Base-by-base conservation (phyloP, 345 rosid genomes). In the Populus nigra region DNA sequence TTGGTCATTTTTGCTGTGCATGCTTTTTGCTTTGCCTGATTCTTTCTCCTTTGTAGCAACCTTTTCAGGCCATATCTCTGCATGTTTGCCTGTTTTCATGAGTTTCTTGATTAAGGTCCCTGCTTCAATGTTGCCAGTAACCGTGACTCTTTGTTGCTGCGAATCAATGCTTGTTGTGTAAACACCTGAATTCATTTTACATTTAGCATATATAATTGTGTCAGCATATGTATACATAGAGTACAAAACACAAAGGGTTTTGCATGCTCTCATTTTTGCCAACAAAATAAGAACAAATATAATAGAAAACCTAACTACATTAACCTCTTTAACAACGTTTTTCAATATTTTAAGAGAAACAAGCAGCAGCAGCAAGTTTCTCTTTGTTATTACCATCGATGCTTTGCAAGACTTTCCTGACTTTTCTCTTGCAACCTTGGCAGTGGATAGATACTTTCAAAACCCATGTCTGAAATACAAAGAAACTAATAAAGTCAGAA, bases 391-490 rank as follows among this genome's bases (percentile, higher is more conserved):
- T 67, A 81, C 84, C 84, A 45, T 81, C 70, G 33, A 73, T 81
- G 62, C 53, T 33, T 68, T 31, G 80, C 3, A 81, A 73, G 35
- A 81, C 77, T 73, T 81, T 81, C 80, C 73, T 66, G 69, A 81
- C 80, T 65, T 77, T 72, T 73, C 73, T 76, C 79, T 68, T 72
- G 80, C 84, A 81, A 76, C 84, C 84, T 81, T 73, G 80, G 80
- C 80, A 81, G 80, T 76, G 84, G 61, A 81, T 77, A 47, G 80
- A 81, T 5, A 81, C 83, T 57, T 73, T 81, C 41, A 81, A 36
- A 39, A 76, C 73, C 77, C 80, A 81, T 73, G 80, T 81, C 84
- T 81, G 73, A 29, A 18, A 66, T 33, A 68, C 35, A 76, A 66
- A 66, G 5, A 41, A 43, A 16, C 6, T 1, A 27, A 66, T 15